Evolutionary conservation across 1,284 basidiomycete genomes (phyloP).

Genomic region (Leccinum discolor): DNA sequence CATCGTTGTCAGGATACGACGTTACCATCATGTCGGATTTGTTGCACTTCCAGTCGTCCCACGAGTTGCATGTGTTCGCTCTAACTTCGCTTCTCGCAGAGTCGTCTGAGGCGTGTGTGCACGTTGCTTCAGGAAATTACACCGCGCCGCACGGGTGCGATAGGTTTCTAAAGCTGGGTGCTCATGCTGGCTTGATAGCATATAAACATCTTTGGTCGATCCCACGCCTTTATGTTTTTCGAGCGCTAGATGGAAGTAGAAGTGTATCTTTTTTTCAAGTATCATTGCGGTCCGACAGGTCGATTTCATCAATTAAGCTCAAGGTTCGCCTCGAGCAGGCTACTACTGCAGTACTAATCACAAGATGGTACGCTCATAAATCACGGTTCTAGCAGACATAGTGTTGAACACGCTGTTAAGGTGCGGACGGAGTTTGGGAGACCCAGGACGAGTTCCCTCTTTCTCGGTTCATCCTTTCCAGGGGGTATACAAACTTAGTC

Average conservation of each 20-base stretch:
- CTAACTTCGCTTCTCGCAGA: constrained; percentile 49
- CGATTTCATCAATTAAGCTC: neutral
- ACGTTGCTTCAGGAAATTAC: constrained; percentile 67
- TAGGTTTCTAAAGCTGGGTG: constrained; percentile 45
- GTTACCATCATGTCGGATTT: constrained; percentile 63
- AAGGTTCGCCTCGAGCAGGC: neutral
- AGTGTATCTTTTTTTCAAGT: neutral
- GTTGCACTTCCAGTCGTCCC: constrained; percentile 65
- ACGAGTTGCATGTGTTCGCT: constrained; percentile 56
- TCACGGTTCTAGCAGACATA: neutral
- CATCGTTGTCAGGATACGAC: constrained; percentile 46
- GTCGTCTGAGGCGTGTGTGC: constrained; percentile 43
- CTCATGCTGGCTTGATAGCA: neutral
- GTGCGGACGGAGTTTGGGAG: constrained; percentile 13
- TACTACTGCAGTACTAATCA: neutral
- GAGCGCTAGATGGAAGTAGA: constrained; percentile 4
- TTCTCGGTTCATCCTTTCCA: neutral
- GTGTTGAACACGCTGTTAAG: constrained; percentile 14
- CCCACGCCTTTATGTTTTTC: constrained; percentile 3
- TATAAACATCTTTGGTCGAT: constrained; percentile 3
- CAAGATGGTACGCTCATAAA: neutral
- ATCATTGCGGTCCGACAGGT: neutral
- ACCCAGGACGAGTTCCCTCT: neutral
- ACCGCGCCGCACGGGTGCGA: constrained; percentile 56
- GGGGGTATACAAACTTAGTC: neutral